A percentile compares a stretch with the other conserved stretches of the same genome.
phyloP scores from a whole-genome alignment of 1,284 basidiomycete species.

The Austroboletus olivaceoglutinosus region DNA sequence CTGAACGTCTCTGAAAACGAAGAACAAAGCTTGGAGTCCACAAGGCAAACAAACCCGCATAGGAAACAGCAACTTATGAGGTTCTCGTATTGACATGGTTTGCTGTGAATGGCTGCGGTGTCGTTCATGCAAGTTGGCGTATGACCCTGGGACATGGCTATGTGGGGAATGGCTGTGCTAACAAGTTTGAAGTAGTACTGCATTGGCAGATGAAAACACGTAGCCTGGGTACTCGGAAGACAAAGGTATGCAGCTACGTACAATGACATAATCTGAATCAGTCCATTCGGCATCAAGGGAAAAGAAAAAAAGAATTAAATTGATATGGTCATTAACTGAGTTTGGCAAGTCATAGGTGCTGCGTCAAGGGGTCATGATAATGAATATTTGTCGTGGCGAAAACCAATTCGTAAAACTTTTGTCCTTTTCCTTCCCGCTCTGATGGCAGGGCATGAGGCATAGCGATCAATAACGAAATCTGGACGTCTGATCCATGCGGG shows the following conservation, averaged over 20 bases:
- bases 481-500: slow-evolving; percentile 24
- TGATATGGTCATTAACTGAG: too few species aligned
- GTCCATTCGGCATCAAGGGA: not conserved
- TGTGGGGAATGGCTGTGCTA: not conserved
- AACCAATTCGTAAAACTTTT: slow-evolving; percentile 19
- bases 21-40: too few species aligned
- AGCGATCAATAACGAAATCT: slow-evolving; percentile 26
- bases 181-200: too few species aligned
- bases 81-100: not conserved
- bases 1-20: too few species aligned
- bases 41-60: too few species aligned
- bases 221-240: too few species aligned
- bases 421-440: not conserved
- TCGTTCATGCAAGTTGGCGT: too few species aligned
- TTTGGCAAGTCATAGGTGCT: slow-evolving; percentile 4
- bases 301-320: slow-evolving; percentile 3
- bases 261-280: not conserved
- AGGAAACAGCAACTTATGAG: not conserved
- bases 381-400: slow-evolving; percentile 24
- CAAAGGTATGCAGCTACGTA: too few species aligned
- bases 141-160: not conserved
- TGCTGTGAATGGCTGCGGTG: too few species aligned
- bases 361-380: slow-evolving; percentile 17
- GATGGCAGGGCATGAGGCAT: slow-evolving; percentile 23
- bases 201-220: too few species aligned